Evolutionary conservation across 2,329 filamentous ascomycete genomes (phyloP).

Genomic region (Neonectria neomacrospora): DNA sequence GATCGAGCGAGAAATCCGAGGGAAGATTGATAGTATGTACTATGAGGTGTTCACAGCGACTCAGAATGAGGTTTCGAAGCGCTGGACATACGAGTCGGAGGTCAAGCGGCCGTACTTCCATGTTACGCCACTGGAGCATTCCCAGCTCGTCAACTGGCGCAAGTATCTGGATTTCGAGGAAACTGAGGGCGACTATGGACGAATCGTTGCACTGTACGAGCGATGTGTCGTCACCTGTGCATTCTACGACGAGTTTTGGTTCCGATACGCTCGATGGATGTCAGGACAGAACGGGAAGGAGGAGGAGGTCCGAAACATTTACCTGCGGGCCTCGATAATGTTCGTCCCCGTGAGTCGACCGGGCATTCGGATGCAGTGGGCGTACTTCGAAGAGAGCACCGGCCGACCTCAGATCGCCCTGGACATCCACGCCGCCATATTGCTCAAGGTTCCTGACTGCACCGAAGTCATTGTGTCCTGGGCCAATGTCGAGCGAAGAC

Average conservation of each 20-base stretch:
- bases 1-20: conserved; percentile 83
- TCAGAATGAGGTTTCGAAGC: conserved; percentile 87
- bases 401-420: conserved; percentile 81
- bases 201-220: conserved; percentile 89
- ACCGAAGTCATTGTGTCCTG: conserved; percentile 89
- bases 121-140: conserved; percentile 88
- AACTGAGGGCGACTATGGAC: conserved; percentile 77
- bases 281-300: conserved; percentile 80
- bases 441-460: conserved; percentile 80
- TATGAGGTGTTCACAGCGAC: conserved; percentile 84
- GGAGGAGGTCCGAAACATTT: conserved; percentile 92
- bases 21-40: conserved; percentile 82
- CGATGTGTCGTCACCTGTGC: conserved; percentile 92
- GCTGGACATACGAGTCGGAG: conserved; percentile 94
- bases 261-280: conserved; percentile 98
- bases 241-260: conserved; percentile 97
- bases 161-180: conserved; percentile 98
- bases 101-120: conserved; percentile 98
- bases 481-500: conserved; percentile 86
- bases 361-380: conserved; percentile 87
- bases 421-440: conserved; percentile 85
- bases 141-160: conserved; percentile 89
- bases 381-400: conserved; percentile 91
- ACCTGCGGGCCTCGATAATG: conserved; percentile 83
- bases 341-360: conserved; percentile 90